These are phyloP conservation scores for Collybia sordida DNA, from an alignment of 768 basidiomycete species.

Conservation along the genomic window DNA sequence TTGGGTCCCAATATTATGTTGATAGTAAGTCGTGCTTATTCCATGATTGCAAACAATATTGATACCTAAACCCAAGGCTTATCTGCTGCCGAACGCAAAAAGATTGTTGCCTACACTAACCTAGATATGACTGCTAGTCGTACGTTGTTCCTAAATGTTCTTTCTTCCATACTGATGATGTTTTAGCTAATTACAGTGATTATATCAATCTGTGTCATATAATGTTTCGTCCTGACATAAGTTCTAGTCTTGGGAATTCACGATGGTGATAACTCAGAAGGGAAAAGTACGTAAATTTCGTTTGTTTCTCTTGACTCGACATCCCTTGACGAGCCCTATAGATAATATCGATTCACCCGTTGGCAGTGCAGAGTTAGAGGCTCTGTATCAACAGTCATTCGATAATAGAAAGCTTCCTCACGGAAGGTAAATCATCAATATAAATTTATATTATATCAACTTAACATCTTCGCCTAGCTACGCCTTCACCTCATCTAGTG, in stretches of 20 bases:
- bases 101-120: slow-evolving; percentile 33
- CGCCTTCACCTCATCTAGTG: slow-evolving; percentile 24
- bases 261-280: slow-evolving; percentile 29
- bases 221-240: neutral
- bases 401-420: slow-evolving; percentile 15
- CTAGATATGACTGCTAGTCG: slow-evolving; percentile 35
- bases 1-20: slow-evolving; percentile 30
- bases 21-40: neutral
- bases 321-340: too few relatives aligned
- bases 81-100: slow-evolving; percentile 19
- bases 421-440: slow-evolving; percentile 10
- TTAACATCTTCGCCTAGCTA: neutral
- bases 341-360: slow-evolving; percentile 12
- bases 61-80: slow-evolving; percentile 8
- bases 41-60: too few relatives aligned
- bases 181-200: neutral
- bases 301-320: neutral
- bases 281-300: slow-evolving; percentile 20
- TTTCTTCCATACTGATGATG: too few relatives aligned
- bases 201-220: neutral
- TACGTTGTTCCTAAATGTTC: slow-evolving; percentile 7
- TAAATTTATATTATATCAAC: neutral
- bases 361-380: slow-evolving; percentile 29
- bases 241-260: slow-evolving; percentile 19
- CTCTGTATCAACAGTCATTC: slow-evolving; percentile 26